A percentile compares a stretch with the other conserved stretches of the same genome.
phyloP scores from a whole-genome alignment of 176 grass and related monocot genomes.

The Juncus inflexus region DNA sequence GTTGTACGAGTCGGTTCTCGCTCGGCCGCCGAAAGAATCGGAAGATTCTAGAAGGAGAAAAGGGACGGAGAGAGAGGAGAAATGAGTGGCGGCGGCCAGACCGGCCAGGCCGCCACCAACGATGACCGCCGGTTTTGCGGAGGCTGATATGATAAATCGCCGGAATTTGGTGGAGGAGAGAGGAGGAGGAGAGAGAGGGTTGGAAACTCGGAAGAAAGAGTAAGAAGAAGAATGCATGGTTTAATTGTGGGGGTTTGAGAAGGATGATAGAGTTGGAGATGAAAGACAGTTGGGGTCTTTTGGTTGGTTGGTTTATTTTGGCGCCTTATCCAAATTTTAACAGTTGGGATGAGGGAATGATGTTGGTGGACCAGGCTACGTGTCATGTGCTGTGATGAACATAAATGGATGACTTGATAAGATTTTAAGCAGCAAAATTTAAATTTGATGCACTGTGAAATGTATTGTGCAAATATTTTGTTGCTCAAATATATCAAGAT shows the following conservation, averaged over 20 bases:
- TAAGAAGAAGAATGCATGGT: constrained; percentile 22
- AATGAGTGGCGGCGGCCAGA: constrained; percentile 65
- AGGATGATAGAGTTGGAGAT: constrained; percentile 25
- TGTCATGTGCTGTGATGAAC: too few relatives aligned
- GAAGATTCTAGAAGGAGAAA: constrained; percentile 81
- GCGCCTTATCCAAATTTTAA: not conserved
- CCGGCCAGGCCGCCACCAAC: constrained; percentile 76
- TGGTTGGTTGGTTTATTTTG: too few relatives aligned
- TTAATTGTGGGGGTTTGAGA: constrained; percentile 3
- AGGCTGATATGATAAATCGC: not conserved
- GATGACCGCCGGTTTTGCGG: constrained; percentile 28
- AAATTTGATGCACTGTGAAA: too few relatives aligned
- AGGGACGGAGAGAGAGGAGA: constrained; percentile 65
- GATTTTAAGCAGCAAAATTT: too few relatives aligned
- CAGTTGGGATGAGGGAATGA: constrained; percentile 34
- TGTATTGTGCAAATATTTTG: too few relatives aligned
- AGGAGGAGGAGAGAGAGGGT: constrained; percentile 27
- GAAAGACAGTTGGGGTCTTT: too few relatives aligned
- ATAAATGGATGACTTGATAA: too few relatives aligned
- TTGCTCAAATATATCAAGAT: too few relatives aligned
- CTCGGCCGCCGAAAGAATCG: constrained; percentile 59
- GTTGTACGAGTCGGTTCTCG: constrained; percentile 60
- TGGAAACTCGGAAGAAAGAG: constrained; percentile 28
- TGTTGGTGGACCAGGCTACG: not conserved
- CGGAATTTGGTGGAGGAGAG: constrained; percentile 25